A percentile compares a stretch with the other conserved stretches of the same genome.
Conservation (phyloP, 2,329 filamentous ascomycete species). For the Aspergillus arachidicola region DNA sequence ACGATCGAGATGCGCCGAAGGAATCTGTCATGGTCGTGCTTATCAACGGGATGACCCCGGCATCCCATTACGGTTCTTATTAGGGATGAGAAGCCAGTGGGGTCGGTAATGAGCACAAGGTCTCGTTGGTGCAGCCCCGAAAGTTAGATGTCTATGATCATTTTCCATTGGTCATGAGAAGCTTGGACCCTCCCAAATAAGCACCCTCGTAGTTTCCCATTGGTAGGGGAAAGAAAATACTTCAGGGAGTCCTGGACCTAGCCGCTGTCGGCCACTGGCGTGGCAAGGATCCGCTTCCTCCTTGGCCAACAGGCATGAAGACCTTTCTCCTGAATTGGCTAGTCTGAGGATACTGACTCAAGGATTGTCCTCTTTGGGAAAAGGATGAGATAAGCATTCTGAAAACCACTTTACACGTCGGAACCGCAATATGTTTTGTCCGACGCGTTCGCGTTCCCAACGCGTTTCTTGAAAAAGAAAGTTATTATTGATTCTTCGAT, state of each 20-base stretch:
- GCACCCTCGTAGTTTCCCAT: conserved; percentile 1
- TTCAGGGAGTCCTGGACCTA: not conserved
- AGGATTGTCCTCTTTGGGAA: not conserved
- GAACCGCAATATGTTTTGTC: conserved; percentile 18
- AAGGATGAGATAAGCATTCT: not conserved
- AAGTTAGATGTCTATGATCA: conserved; percentile 8
- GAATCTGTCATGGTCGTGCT: conserved; percentile 1
- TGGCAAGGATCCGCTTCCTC: conserved; percentile 21
- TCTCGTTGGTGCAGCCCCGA: conserved; percentile 18
- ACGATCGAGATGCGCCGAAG: not conserved
- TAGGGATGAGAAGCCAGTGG: conserved; percentile 12
- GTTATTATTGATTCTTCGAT: not conserved
- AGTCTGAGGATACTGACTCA: conserved; percentile 1
- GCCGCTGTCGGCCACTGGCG: not conserved
- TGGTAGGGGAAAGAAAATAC: conserved; percentile 9
- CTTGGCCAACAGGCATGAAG: conserved; percentile 14
- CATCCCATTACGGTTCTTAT: conserved; percentile 4
- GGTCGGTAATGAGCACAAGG: conserved; percentile 12
- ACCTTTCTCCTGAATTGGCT: conserved; percentile 16
- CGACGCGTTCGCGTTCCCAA: conserved; percentile 20
- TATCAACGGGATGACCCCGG: conserved; percentile 8
- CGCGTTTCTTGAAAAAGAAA: conserved; percentile 20
- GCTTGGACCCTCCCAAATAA: conserved; percentile 9
- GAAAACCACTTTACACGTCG: conserved; percentile 41
- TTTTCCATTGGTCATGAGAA: conserved; percentile 9